phyloP scores from a whole-genome alignment of 176 grass and related monocot genomes.

The maize (Zea mays) region Zm-B73-REFERENCE-NAM-5.0 NC_050098.1:218174501-218175000 shows the following conservation, averaged over 20 bases:
- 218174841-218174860: not conserved
- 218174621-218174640: conserved; percentile 33
- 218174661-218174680: conserved; percentile 27
- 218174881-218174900: not conserved
- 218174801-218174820: not conserved
- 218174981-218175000: too few species aligned
- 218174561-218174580: not conserved
- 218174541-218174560: not conserved
- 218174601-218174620: conserved; percentile 39
- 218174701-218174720: conserved; percentile 20
- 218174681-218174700: conserved; percentile 11
- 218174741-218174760: not conserved
- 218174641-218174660: conserved; percentile 28
- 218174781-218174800: not conserved
- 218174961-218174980: too few species aligned
- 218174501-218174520: not conserved
- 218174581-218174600: not conserved
- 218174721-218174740: not conserved
- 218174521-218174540: not conserved
- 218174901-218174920: not conserved
- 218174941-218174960: too few species aligned
- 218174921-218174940: not conserved
- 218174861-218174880: not conserved
- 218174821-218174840: too few species aligned
- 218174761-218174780: not conserved